These are phyloP conservation scores for Crithidia acanthocephali DNA, from an alignment of 208 protist species.

Conservation along the genomic window DNA sequence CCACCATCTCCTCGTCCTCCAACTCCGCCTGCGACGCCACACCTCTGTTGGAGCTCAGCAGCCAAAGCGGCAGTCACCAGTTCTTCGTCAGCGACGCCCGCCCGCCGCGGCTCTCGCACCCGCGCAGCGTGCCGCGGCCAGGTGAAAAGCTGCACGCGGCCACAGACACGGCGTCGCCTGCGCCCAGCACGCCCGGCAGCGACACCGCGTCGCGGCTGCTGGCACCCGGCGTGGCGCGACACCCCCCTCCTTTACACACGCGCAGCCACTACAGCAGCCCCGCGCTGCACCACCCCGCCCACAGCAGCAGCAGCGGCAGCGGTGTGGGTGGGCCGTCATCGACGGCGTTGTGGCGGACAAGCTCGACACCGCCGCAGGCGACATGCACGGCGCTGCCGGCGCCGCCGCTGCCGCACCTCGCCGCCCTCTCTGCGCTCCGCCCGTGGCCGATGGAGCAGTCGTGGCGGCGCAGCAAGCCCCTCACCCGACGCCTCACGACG, in stretches of 20 bases:
- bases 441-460: conserved; percentile 5
- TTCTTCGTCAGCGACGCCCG: background rate
- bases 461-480: conserved; percentile 15
- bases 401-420: background rate
- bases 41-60: background rate
- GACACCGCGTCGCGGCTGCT: too few species aligned
- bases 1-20: background rate
- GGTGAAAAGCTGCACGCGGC: too few species aligned
- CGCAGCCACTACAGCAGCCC: too few species aligned
- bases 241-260: background rate
- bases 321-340: background rate
- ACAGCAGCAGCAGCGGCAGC: background rate
- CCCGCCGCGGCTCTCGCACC: background rate
- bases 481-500: conserved; percentile 12
- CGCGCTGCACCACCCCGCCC: background rate
- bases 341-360: background rate
- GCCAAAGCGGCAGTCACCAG: background rate
- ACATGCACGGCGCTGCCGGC: too few species aligned
- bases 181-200: too few species aligned
- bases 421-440: background rate
- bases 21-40: background rate
- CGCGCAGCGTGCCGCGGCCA: background rate
- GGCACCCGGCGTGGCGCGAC: too few species aligned
- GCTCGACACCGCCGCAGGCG: background rate
- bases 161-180: too few species aligned